Conservation (phyloP, 805 yeast genomes). For the Pichia eremophila region DNA sequence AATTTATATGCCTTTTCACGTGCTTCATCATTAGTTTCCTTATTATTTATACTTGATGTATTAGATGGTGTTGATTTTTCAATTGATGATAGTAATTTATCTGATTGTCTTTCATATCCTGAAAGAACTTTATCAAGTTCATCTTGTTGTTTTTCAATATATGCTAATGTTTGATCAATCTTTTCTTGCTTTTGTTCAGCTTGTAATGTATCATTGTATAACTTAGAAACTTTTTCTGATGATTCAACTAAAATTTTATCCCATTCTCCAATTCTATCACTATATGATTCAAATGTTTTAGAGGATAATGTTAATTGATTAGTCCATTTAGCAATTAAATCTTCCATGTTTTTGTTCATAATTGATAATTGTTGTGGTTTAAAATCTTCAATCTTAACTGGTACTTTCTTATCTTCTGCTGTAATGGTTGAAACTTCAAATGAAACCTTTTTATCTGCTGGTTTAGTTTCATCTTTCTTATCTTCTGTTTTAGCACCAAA, state of each 20-base stretch:
- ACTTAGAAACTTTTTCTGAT: constrained; percentile 71
- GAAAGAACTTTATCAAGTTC: constrained; percentile 77
- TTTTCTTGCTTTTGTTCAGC: constrained; percentile 81
- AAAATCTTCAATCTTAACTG: constrained; percentile 40
- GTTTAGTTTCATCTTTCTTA: neutral
- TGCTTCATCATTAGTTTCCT: constrained; percentile 60
- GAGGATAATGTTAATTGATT: constrained; percentile 69
- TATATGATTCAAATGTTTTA: constrained; percentile 63
- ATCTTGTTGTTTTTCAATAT: constrained; percentile 85
- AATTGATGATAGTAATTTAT: constrained; percentile 32
- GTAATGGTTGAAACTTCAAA: constrained; percentile 1
- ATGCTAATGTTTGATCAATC: constrained; percentile 78
- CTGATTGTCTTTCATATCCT: constrained; percentile 72
- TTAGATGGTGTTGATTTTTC: constrained; percentile 16
- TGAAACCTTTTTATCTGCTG: constrained; percentile 5
- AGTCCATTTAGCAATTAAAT: constrained; percentile 88
- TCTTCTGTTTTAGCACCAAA: constrained; percentile 3
- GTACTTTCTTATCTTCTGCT: constrained; percentile 14
- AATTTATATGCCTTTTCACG: constrained; percentile 83
- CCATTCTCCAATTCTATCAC: constrained; percentile 73
- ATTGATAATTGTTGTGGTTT: constrained; percentile 66
- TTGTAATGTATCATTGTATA: constrained; percentile 66
- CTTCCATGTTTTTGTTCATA: constrained; percentile 88
- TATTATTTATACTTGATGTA: constrained; percentile 1
- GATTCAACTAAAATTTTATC: constrained; percentile 76